Evolutionary conservation across 1,284 basidiomycete genomes (phyloP).

Genomic region (Leccinum insolens): DNA sequence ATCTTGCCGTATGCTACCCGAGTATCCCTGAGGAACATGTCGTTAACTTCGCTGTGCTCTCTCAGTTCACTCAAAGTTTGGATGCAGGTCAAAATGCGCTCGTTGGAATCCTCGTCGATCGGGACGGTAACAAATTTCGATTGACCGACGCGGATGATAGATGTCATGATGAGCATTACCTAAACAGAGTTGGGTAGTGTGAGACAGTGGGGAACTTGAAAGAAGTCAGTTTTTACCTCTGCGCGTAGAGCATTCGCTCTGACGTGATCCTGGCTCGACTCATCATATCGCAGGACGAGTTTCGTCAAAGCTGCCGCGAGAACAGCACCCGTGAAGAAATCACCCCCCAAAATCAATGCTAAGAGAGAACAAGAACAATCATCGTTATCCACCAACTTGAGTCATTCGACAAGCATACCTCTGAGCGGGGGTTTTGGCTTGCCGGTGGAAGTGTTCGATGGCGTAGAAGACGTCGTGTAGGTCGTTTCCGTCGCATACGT

Average conservation of each 20-base stretch:
- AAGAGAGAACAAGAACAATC: background rate
- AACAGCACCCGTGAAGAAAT: conserved; percentile 96
- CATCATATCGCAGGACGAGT: conserved; percentile 83
- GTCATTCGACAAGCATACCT: conserved; percentile 41
- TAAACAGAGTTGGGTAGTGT: conserved; percentile 29
- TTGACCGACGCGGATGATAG: conserved; percentile 95
- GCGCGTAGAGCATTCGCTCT: conserved; percentile 81
- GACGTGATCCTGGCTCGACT: conserved; percentile 58
- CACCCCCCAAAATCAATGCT: conserved; percentile 92
- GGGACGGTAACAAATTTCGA: conserved; percentile 92
- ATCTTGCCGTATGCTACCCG: conserved; percentile 94
- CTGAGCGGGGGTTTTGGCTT: conserved; percentile 93
- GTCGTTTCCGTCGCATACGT: conserved; percentile 98
- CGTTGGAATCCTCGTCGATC: conserved; percentile 98
- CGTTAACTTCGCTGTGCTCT: conserved; percentile 63
- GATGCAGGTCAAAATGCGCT: conserved; percentile 97
- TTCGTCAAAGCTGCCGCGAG: conserved; percentile 91
- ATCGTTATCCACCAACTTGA: background rate
- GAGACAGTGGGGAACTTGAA: conserved; percentile 3
- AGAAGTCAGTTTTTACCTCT: conserved; percentile 56
- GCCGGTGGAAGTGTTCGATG: conserved; percentile 75
- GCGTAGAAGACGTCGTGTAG: conserved; percentile 67
- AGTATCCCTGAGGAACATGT: conserved; percentile 93
- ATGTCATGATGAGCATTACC: conserved; percentile 99
- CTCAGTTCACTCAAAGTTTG: conserved; percentile 87